These are phyloP conservation scores for Penicillium sp. DNA, from an alignment of 2,329 filamentous ascomycete genomes.

Conservation along the genomic window DNA sequence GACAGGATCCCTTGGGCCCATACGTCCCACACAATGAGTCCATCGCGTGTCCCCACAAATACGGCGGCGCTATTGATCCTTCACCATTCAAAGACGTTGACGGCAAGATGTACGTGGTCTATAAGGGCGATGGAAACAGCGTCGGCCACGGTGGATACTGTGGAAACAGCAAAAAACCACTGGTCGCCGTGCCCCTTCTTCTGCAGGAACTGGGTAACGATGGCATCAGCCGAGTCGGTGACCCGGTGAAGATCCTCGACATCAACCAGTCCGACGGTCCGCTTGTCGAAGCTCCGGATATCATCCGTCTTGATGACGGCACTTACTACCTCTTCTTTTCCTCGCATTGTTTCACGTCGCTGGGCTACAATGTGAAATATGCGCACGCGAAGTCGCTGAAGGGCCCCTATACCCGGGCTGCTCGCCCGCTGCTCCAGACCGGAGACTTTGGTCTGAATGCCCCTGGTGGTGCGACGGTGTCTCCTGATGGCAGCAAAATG, in stretches of 20 bases:
- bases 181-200: slow-evolving; percentile 36
- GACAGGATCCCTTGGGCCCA: slow-evolving; percentile 36
- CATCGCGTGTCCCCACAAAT: slow-evolving; percentile 51
- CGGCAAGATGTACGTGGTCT: slow-evolving; percentile 57
- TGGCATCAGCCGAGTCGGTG: slow-evolving; percentile 52
- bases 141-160: slow-evolving; percentile 47
- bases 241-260: slow-evolving; percentile 56
- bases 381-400: slow-evolving; percentile 46
- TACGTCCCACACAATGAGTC: slow-evolving; percentile 49
- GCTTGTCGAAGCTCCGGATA: slow-evolving; percentile 59
- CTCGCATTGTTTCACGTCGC: slow-evolving; percentile 56
- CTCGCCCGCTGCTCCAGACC: slow-evolving; percentile 33
- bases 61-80: slow-evolving; percentile 62
- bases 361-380: slow-evolving; percentile 58
- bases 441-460: slow-evolving; percentile 26
- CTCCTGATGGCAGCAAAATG: slow-evolving; percentile 26
- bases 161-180: slow-evolving; percentile 40
- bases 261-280: slow-evolving; percentile 60
- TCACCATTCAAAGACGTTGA: slow-evolving; percentile 56
- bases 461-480: slow-evolving; percentile 29
- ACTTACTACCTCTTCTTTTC: slow-evolving; percentile 61
- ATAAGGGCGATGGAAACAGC: slow-evolving; percentile 64
- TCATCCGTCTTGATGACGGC: slow-evolving; percentile 38
- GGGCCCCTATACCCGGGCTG: slow-evolving; percentile 37
- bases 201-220: slow-evolving; percentile 41